Percentiles rank a stretch among this genome's conserved stretches.
These are phyloP conservation scores for Gyromitra esculenta DNA, from an alignment of 2,329 filamentous ascomycete genomes.

Conservation along the genomic window DNA sequence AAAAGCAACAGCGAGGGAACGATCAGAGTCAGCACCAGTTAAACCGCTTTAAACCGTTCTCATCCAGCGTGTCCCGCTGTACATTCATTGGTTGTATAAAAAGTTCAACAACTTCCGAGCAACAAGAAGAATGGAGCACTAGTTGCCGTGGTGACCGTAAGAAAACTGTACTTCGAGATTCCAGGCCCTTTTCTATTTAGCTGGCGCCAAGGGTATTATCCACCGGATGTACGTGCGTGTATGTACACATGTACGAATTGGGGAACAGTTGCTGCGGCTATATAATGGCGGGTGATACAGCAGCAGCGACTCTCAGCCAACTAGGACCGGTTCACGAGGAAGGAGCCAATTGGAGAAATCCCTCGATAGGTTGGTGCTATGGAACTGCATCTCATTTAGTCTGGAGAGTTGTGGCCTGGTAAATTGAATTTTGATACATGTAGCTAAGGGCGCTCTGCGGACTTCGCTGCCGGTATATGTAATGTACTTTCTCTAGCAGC, in stretches of 20 bases:
- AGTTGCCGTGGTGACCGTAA: slow-evolving; percentile 29
- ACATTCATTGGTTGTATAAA: background rate
- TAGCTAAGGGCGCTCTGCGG: slow-evolving; percentile 7
- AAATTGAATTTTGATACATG: slow-evolving; percentile 5
- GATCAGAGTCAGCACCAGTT: background rate
- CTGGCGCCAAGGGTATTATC: slow-evolving; percentile 19
- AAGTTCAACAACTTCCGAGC: slow-evolving; percentile 1
- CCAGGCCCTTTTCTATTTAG: background rate
- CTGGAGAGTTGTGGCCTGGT: background rate
- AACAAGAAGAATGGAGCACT: background rate
- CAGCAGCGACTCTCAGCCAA: slow-evolving; percentile 24
- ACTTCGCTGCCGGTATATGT: slow-evolving; percentile 2
- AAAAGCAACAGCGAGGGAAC: background rate
- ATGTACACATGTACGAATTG: slow-evolving; percentile 32
- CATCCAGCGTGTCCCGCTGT: background rate
- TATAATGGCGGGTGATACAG: slow-evolving; percentile 27
- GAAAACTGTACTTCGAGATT: slow-evolving; percentile 5
- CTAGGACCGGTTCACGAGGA: slow-evolving; percentile 12
- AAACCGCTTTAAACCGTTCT: background rate
- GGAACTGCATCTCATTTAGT: slow-evolving; percentile 1
- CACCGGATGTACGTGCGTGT: slow-evolving; percentile 17
- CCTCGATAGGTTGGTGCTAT: slow-evolving; percentile 19
- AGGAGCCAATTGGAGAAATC: slow-evolving; percentile 41
- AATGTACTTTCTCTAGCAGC: slow-evolving; percentile 2
- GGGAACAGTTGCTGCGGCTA: slow-evolving; percentile 1